Base-by-base conservation (phyloP, 2,329 filamentous ascomycete species). In the Alternaria atra region DNA sequence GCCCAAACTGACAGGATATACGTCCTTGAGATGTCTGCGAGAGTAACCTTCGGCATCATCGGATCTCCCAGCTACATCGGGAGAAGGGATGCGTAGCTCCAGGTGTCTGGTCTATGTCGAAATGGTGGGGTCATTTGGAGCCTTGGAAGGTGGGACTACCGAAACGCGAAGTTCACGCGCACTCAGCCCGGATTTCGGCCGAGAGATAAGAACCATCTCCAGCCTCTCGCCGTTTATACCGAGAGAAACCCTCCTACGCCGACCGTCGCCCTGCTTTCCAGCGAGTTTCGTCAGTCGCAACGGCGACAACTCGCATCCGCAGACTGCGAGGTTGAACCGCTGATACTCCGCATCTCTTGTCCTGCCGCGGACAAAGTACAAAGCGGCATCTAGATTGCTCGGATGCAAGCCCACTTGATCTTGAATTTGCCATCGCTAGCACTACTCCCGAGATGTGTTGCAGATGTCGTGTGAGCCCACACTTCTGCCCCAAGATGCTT, bases 221-320 rank as follows among this genome's bases (percentile, higher is more conserved):
- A 54, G 52, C 13, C 46, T 48, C 5, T 50, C 12, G 34, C 52
- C 62, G 34, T 8, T 9, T 47, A 46, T 25, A 12, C 66, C 68
- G 68, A 69, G 53, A 27, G 10, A 60, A 20, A 29, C 42, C 47
- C 40, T 51, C 44, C 32, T 48, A 59, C 68, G 35, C 27, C 59
- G 60, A 65, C 56, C 47, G 34, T 57, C 32, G 53, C 60, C 66
- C 66, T 62, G 46, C 42, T 34, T 52, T 63, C 25, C 60, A 61
- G 67, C 69, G 58, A 60, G 60, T 37, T 55, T 66, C 50, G 46
- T 17, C 70, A 69, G 54, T 23, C 9, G 67, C 63, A 32, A 63
- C 70, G 71, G 71, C 62, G 64, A 73, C 65, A 71, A 35, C 59
- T 76, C 73, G 73, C 72, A 69, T 32, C 72, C 72, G 73, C 70